Evolutionary conservation across 805 yeast species (phyloP).

Genomic region (Barnettozyma vustinii): DNA sequence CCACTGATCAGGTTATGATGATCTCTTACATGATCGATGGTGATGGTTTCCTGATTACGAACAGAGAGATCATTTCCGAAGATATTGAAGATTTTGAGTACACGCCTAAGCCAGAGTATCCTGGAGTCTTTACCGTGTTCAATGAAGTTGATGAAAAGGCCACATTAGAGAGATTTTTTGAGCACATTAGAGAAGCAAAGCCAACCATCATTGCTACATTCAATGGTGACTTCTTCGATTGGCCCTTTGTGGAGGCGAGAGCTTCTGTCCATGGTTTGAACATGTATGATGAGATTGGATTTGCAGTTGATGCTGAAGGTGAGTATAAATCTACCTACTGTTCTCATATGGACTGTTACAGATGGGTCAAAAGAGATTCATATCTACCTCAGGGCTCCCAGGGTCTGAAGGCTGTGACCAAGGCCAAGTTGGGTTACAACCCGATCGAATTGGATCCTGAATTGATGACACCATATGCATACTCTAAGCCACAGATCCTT

Average conservation of each 20-base stretch:
- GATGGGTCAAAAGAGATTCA: constrained; percentile 98
- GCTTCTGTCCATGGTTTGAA: constrained; percentile 78
- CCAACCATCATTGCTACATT: constrained; percentile 98
- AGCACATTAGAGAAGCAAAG: constrained; percentile 77
- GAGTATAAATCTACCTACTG: constrained; percentile 91
- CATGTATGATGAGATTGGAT: constrained; percentile 92
- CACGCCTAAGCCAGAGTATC: constrained; percentile 95
- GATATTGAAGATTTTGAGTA: constrained; percentile 97
- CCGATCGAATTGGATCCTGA: constrained; percentile 98
- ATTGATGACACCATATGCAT: constrained; percentile 96
- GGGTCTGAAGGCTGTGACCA: constrained; percentile 96
- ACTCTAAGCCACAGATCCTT: constrained; percentile 83
- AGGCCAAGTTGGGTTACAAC: constrained; percentile 90
- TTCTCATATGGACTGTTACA: constrained; percentile 93
- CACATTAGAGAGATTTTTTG: constrained; percentile 71
- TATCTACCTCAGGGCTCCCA: constrained; percentile 98
- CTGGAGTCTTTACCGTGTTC: constrained; percentile 83
- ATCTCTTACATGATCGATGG: constrained; percentile 99
- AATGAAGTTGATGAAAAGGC: constrained; percentile 85
- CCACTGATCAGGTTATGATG: constrained; percentile 95
- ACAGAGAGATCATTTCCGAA: constrained; percentile 87
- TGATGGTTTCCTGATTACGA: constrained; percentile 89
- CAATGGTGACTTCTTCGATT: constrained; percentile 98
- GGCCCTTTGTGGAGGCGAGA: constrained; percentile 96
- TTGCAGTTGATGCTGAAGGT: constrained; percentile 81